Evolutionary conservation across 2,329 filamentous ascomycete species (phyloP).

Genomic region (Penicillium psychrosexuale): DNA sequence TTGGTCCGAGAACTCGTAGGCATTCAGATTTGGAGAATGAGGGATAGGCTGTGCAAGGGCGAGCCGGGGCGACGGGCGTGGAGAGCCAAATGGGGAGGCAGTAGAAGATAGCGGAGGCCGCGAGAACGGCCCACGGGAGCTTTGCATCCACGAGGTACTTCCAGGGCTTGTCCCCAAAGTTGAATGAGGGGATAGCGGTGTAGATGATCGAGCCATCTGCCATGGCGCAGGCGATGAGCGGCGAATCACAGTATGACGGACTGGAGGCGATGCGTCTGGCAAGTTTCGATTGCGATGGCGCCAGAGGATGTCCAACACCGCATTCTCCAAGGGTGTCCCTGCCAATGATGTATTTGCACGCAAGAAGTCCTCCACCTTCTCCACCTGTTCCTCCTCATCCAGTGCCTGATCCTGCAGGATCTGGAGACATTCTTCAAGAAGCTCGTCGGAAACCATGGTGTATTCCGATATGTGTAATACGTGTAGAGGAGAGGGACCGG

Average conservation of each 20-base stretch:
- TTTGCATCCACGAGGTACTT: slow-evolving; percentile 72
- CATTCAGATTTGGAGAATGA: slow-evolving; percentile 88
- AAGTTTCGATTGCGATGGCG: slow-evolving; percentile 43
- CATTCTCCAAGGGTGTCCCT: slow-evolving; percentile 79
- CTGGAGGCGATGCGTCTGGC: slow-evolving; percentile 70
- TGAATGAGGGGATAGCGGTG: slow-evolving; percentile 79
- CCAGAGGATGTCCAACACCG: slow-evolving; percentile 87
- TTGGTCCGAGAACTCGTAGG: slow-evolving; percentile 89
- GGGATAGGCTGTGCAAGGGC: slow-evolving; percentile 91
- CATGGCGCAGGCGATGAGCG: slow-evolving; percentile 90
- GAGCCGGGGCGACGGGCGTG: slow-evolving; percentile 85
- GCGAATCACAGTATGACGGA: slow-evolving; percentile 84
- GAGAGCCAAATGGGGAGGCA: slow-evolving; percentile 89
- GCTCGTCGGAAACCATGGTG: slow-evolving; percentile 85
- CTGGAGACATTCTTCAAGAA: slow-evolving; percentile 87
- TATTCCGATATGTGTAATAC: slow-evolving; percentile 11
- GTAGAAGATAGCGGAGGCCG: slow-evolving; percentile 72
- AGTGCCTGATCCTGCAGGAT: slow-evolving; percentile 77
- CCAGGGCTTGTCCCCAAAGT: slow-evolving; percentile 74
- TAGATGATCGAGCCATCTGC: slow-evolving; percentile 71
- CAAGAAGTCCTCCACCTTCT: slow-evolving; percentile 82
- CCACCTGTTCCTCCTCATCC: slow-evolving; percentile 93
- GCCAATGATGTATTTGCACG: slow-evolving; percentile 72
- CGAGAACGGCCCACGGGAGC: slow-evolving; percentile 69
- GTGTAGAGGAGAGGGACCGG: slow-evolving; percentile 6